Evolutionary conservation across 1,284 basidiomycete genomes (phyloP).

Genomic region (Ustilago shanxiensis): DNA sequence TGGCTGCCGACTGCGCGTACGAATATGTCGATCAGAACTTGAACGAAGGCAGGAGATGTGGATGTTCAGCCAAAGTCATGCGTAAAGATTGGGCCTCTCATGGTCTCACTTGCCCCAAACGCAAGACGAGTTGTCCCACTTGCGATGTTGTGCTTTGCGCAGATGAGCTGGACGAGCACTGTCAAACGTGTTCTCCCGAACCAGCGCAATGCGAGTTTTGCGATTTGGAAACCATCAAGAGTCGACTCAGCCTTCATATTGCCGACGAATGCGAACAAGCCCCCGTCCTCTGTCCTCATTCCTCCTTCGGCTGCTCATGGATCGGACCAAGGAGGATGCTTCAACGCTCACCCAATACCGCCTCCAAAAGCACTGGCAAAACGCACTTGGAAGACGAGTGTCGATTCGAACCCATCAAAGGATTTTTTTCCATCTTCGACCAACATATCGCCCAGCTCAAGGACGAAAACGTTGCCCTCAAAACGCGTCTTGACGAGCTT

Average conservation of each 20-base stretch:
- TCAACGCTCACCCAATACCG: background rate
- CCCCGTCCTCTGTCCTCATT: conserved; percentile 36
- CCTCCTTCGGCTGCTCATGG: conserved; percentile 49
- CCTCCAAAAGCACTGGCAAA: conserved; percentile 14
- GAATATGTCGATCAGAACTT: conserved; percentile 48
- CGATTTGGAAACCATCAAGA: conserved; percentile 25
- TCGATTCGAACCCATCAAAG: conserved; percentile 44
- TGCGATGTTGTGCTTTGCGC: conserved; percentile 25
- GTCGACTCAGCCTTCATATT: conserved; percentile 33
- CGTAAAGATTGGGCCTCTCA: conserved; percentile 57
- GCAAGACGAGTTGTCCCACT: conserved; percentile 27
- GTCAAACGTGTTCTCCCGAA: conserved; percentile 35
- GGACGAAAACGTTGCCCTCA: conserved; percentile 41
- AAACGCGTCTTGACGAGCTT: conserved; percentile 21
- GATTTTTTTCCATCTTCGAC: conserved; percentile 38
- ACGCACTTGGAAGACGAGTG: conserved; percentile 42
- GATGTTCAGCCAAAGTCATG: conserved; percentile 55
- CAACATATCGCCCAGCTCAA: conserved; percentile 31
- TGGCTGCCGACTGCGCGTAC: conserved; percentile 45
- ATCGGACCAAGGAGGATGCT: conserved; percentile 34
- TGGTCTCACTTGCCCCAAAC: conserved; percentile 34
- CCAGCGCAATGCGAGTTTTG: conserved; percentile 38
- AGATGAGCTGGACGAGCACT: conserved; percentile 38
- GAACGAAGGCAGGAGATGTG: conserved; percentile 40
- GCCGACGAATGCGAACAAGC: conserved; percentile 32